Evolutionary conservation across 352 stramenopile genomes (phyloP).

Genomic region (Globisporangium spiculum): DNA sequence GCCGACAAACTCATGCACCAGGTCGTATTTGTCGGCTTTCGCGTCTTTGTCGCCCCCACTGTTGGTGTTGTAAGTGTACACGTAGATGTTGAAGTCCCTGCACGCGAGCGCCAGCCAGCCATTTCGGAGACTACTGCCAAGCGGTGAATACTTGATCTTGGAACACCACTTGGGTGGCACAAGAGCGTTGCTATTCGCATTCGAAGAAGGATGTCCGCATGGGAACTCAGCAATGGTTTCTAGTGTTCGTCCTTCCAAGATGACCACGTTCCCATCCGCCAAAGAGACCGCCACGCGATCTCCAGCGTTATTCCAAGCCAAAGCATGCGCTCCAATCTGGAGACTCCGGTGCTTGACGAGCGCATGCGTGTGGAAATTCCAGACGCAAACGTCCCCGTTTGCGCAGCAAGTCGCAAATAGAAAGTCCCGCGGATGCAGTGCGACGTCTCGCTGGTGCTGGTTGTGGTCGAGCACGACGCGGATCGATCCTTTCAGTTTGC

Average conservation of each 20-base stretch:
- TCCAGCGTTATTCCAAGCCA: constrained; percentile 39
- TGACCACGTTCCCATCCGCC: constrained; percentile 29
- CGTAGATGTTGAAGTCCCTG: constrained; percentile 75
- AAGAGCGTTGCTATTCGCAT: constrained; percentile 3
- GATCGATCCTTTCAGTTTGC: background rate
- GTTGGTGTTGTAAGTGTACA: constrained; percentile 34
- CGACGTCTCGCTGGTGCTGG: constrained; percentile 25
- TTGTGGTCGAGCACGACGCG: constrained; percentile 29
- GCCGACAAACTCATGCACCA: constrained; percentile 54
- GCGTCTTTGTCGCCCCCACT: background rate
- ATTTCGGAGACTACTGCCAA: constrained; percentile 1
- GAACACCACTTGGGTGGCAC: constrained; percentile 47
- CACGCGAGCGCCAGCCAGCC: constrained; percentile 44
- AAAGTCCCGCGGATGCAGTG: constrained; percentile 37
- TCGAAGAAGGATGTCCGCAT: constrained; percentile 14
- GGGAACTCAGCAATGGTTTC: constrained; percentile 20
- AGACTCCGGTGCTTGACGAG: constrained; percentile 23
- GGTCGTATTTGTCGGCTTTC: constrained; percentile 30
- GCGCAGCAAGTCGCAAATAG: constrained; percentile 38
- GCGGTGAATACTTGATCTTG: constrained; percentile 45
- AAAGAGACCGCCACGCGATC: constrained; percentile 47
- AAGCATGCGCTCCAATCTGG: constrained; percentile 12
- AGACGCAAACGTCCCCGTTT: constrained; percentile 35
- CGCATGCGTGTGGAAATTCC: constrained; percentile 37
- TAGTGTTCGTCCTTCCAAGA: constrained; percentile 37